Percentiles rank a stretch among this genome's conserved stretches.
These are phyloP conservation scores for Achaetomiella virescens DNA, from an alignment of 495 filamentous ascomycete species.

Conservation along the genomic window DNA sequence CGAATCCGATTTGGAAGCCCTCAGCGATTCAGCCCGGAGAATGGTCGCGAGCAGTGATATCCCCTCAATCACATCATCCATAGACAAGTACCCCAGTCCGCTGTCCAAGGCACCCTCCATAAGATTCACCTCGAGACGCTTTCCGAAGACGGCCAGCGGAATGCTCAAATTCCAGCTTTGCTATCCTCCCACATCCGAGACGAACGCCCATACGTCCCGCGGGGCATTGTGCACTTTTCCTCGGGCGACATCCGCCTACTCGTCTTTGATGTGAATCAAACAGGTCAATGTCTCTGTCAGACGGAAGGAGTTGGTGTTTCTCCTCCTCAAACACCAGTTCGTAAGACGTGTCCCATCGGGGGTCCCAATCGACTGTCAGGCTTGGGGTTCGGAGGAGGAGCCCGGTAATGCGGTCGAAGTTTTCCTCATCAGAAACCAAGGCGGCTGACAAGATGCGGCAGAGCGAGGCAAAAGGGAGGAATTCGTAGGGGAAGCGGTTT, in stretches of 20 bases:
- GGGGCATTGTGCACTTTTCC: constrained; percentile 48
- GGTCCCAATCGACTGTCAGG: constrained; percentile 58
- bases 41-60: constrained; percentile 40
- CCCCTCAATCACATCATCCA: constrained; percentile 36
- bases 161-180: constrained; percentile 61
- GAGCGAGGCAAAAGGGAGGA: constrained; percentile 62
- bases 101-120: constrained; percentile 30
- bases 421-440: constrained; percentile 40
- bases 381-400: constrained; percentile 58
- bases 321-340: constrained; percentile 76
- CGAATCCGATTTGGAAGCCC: constrained; percentile 19
- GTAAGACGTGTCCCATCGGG: constrained; percentile 55
- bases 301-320: constrained; percentile 60
- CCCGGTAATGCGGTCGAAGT: constrained; percentile 43
- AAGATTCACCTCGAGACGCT: constrained; percentile 56
- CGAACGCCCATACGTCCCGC: constrained; percentile 64
- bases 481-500: constrained; percentile 83
- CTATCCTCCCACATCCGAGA: constrained; percentile 54
- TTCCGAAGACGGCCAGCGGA: constrained; percentile 75
- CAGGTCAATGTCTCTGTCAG: constrained; percentile 49
- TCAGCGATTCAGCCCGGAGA: constrained; percentile 34
- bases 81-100: constrained; percentile 28
- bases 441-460: constrained; percentile 36
- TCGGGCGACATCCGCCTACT: constrained; percentile 26
- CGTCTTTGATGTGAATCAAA: constrained; percentile 36